phyloP scores from a whole-genome alignment of 2,329 filamentous ascomycete species.

The Alternaria brassicicola region DNA sequence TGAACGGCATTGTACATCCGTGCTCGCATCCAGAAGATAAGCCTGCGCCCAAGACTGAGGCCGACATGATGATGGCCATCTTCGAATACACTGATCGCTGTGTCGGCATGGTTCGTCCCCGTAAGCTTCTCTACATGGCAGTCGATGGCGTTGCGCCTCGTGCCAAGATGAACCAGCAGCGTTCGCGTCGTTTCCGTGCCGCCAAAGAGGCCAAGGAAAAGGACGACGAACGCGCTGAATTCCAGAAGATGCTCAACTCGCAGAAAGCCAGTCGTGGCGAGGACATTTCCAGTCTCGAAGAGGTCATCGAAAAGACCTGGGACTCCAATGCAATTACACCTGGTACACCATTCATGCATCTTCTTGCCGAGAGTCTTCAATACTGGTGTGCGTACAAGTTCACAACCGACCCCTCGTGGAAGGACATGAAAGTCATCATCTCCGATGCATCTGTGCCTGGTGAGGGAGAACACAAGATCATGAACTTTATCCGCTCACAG shows the following conservation, averaged over 20 bases:
- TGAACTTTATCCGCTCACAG: conserved; percentile 96
- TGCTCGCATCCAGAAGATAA: conserved; percentile 96
- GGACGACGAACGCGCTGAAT: conserved; percentile 86
- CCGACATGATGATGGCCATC: conserved; percentile 99
- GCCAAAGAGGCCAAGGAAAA: conserved; percentile 95
- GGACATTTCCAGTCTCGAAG: conserved; percentile 66
- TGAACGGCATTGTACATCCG: conserved; percentile 99
- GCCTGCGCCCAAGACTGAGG: conserved; percentile 88
- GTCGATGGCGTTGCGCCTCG: conserved; percentile 97
- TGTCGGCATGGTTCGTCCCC: conserved; percentile 96
- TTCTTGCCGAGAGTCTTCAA: conserved; percentile 83
- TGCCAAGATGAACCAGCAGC: conserved; percentile 99
- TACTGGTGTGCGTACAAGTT: conserved; percentile 99
- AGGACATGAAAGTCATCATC: conserved; percentile 90
- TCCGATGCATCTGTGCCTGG: conserved; percentile 97
- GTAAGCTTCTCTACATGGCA: conserved; percentile 96
- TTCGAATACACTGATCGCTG: conserved; percentile 99
- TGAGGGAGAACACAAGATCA: conserved; percentile 99
- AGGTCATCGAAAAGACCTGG: conserved; percentile 84
- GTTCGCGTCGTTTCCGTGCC: conserved; percentile 90
- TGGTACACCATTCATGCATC: conserved; percentile 98
- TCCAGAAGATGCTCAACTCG: conserved; percentile 81
- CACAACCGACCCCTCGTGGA: conserved; percentile 95
- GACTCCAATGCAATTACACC: conserved; percentile 90
- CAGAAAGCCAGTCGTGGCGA: conserved; percentile 63